Evolutionary conservation across 1,284 basidiomycete species (phyloP).

Genomic region (Singerocomus inundabilis): DNA sequence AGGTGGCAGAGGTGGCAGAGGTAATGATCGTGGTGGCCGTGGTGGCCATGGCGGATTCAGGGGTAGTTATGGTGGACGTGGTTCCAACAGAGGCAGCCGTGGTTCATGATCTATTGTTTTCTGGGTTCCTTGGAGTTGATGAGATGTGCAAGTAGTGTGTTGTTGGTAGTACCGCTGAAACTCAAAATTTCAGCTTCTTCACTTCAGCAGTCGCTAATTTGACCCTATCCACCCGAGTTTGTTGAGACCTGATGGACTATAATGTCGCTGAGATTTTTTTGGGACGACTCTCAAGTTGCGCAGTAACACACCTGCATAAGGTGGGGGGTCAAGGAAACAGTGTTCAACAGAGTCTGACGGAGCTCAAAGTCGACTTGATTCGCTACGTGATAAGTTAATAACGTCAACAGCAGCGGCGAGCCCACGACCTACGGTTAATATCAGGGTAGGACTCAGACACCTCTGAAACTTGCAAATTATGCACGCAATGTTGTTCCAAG

Average conservation of each 20-base stretch:
- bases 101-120: constrained; percentile 38
- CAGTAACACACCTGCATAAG: constrained; percentile 47
- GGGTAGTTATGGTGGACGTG: constrained; percentile 40
- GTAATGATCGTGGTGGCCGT: constrained; percentile 44
- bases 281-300: background rate
- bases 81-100: constrained; percentile 46
- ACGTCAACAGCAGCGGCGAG: background rate
- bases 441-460: background rate
- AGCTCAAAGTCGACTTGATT: constrained; percentile 12
- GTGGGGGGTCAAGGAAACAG: constrained; percentile 43
- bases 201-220: constrained; percentile 45
- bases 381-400: constrained; percentile 16
- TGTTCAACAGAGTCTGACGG: constrained; percentile 11
- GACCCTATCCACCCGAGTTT: constrained; percentile 42
- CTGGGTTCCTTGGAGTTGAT: background rate
- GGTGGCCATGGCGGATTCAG: constrained; percentile 45
- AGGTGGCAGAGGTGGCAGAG: constrained; percentile 41
- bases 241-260: constrained; percentile 46
- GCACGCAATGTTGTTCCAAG: constrained; percentile 17
- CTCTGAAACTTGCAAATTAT: constrained; percentile 10
- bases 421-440: constrained; percentile 11
- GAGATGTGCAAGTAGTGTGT: background rate
- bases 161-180: background rate
- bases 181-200: constrained; percentile 45
- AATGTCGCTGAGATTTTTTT: background rate